A percentile compares a stretch with the other conserved stretches of the same genome.
Evolutionary conservation across 2,329 filamentous ascomycete genomes (phyloP).

Genomic region (Botryotinia calthae): DNA sequence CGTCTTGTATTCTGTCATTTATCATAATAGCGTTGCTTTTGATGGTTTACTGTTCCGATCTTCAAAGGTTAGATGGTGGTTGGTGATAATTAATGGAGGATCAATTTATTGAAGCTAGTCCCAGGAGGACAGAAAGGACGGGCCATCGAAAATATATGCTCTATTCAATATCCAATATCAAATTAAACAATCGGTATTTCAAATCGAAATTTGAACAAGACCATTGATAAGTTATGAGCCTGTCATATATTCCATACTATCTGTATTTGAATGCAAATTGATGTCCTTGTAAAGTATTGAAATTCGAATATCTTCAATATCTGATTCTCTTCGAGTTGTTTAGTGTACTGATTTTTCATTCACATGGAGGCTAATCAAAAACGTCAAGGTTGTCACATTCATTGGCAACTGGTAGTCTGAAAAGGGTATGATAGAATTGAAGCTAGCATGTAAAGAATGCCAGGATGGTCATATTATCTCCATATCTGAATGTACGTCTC

Average conservation of each 20-base stretch:
- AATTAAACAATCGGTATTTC: not conserved
- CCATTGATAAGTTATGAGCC: not conserved
- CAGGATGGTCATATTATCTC: constrained; percentile 15
- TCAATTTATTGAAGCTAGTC: not conserved
- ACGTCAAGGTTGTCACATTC: not conserved
- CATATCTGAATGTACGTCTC: constrained; percentile 7
- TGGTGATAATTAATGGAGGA: not conserved
- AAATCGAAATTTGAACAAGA: not conserved
- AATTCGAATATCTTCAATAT: not conserved
- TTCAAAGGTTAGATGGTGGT: not conserved
- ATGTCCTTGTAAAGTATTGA: too few species aligned
- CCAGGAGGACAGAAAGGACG: not conserved
- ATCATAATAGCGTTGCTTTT: not conserved
- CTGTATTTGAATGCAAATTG: not conserved
- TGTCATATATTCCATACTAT: not conserved
- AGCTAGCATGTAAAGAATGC: constrained; percentile 16
- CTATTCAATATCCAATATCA: not conserved
- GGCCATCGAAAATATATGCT: not conserved
- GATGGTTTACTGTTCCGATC: not conserved
- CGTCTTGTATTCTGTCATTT: not conserved
- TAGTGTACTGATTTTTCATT: not conserved
- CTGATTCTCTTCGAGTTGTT: not conserved
- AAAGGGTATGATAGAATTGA: constrained; percentile 13
- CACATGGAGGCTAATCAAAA: not conserved
- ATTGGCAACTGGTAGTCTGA: not conserved